Evolutionary conservation across 177 flowering plant species (phyloP), one percentile per base, ranked within the genome.

Genomic region (Vitis hybrid): DNA sequence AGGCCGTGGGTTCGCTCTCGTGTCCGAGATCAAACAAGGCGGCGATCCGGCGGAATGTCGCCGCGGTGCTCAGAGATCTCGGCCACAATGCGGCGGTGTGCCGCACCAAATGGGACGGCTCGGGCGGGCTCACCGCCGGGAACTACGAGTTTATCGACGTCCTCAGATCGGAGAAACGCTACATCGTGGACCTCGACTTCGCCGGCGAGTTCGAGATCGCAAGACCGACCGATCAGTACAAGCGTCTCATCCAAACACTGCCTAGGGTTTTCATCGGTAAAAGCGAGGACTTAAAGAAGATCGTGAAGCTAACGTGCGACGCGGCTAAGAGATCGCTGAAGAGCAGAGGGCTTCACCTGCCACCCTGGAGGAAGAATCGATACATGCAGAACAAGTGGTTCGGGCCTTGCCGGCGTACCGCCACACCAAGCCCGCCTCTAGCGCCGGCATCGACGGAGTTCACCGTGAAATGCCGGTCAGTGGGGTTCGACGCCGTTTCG

Each of bases 31-130:
- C 73, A 6, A 67, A 82, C 33, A 73, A 71, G 19, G 2, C 75
- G 55, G 60, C 76, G 4, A 60, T 82, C 51, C 72, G 80, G 39
- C 78, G 97, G 2, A 80, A 78, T n/a, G 84, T 92, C 69, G 87
- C 89, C 93, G 51, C 69, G 51, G 81, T 12, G 31, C 78, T 94
- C 33, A 66, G 92, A 1, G 84, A 85, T 4, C 51, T 64, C 55
- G 95, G 93, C 3, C 78, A 83, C 82, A 89, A 93, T 82, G 98
- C 97, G 6, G 98, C 88, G 57, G 76, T 95, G 60, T 95, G 99
- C 77, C 93, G 88, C 77, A 75, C 93, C 0, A 86, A 78, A 57
- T 95, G 98, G 99, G 85, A 81, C 67, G 69, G 72, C 20, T 75
- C 80, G 31, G 85, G 86, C 45, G 81, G 80, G 1, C 65, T 89